Evolutionary conservation across 352 stramenopile species (phyloP).

Genomic region (Aphanomyces invadans): DNA sequence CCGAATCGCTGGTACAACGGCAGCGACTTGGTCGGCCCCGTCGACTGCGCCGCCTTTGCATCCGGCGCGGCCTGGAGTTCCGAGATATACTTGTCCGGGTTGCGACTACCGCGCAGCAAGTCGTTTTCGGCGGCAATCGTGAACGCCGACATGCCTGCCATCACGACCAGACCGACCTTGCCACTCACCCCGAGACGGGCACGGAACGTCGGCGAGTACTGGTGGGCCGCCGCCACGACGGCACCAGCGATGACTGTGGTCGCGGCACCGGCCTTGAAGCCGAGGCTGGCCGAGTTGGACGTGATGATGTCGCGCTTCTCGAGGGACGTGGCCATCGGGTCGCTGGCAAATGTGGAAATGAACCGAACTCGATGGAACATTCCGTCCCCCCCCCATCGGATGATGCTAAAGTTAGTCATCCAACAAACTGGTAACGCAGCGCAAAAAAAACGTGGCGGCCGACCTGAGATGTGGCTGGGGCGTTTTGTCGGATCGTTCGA

Average conservation of each 20-base stretch:
- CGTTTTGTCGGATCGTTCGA: no score
- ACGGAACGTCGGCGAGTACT: slow-evolving; percentile 57
- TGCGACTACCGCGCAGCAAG: slow-evolving; percentile 46
- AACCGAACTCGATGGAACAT: no score
- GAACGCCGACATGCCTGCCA: slow-evolving; percentile 49
- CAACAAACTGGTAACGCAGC: no score
- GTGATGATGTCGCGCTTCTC: slow-evolving; percentile 48
- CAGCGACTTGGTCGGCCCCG: slow-evolving; percentile 25
- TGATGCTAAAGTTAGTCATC: no score
- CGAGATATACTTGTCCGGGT: slow-evolving; percentile 60
- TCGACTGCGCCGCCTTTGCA: slow-evolving; percentile 8
- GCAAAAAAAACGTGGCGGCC: no score
- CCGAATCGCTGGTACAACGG: slow-evolving; percentile 50
- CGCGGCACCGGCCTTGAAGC: slow-evolving; percentile 39
- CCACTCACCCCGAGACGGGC: slow-evolving; percentile 51
- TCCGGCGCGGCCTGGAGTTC: slow-evolving; percentile 43
- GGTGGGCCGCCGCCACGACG: slow-evolving; percentile 40
- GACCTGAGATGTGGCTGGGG: no score
- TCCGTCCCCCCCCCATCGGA: no score
- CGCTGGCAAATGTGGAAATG: not conserved
- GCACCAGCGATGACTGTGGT: slow-evolving; percentile 27
- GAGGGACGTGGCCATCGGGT: not conserved
- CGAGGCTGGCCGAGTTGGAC: slow-evolving; percentile 50
- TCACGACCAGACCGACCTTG: slow-evolving; percentile 62
- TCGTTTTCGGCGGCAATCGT: slow-evolving; percentile 51